Base-by-base conservation (phyloP, 2,329 filamentous ascomycete genomes). In the Penicillium brevicompactum region DNA sequence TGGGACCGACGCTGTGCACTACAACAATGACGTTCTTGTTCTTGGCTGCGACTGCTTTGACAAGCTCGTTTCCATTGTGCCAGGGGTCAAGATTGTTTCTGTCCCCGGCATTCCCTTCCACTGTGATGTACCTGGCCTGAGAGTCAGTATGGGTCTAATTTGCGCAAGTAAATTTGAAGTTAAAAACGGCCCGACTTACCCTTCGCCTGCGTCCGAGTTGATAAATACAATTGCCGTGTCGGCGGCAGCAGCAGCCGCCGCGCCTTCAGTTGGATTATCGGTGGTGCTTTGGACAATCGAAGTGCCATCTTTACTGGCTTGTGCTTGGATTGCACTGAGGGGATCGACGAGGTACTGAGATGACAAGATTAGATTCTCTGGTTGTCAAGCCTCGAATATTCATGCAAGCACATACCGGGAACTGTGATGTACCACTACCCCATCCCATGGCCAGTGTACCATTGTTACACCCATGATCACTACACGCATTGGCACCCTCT, bases 341-440 rank as follows among this genome's bases (percentile, higher is more conserved):
- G 78, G 77, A 3, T 68, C 73, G 47, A 81, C 62, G 24, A 82
- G 72, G 56, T 80, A 77, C 59, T 72, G 42, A 32, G 24, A 7
- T 0, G 6, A 2, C 1, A 2, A 4, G n/a, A 42, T 57, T 30
- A 60, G 44, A 9, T 16, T 8, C 24, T 27, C 24, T 27, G 53
- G 9, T n/a, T 22, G 16, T 5, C 9, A 30, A 10, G 9, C 22
- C 40, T 14, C 13, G 11, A 4, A 8, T 22, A 1, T 21, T 14
- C 6, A 5, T 2, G 24, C n/a, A 8, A 14, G 14, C 16, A 53
- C 56, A 31, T 55, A 67, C 63, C 0, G 89, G 87, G 75, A 88
- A 92, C 53, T 90, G 82, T 5, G 87, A 79, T 0, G 85, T 87
- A 46, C 90, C 90, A 4, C 85, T 89, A 1, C 89, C 90, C 89